Evolutionary conservation across 805 yeast genomes (phyloP).

Genomic region (Kuraishia cidri): DNA sequence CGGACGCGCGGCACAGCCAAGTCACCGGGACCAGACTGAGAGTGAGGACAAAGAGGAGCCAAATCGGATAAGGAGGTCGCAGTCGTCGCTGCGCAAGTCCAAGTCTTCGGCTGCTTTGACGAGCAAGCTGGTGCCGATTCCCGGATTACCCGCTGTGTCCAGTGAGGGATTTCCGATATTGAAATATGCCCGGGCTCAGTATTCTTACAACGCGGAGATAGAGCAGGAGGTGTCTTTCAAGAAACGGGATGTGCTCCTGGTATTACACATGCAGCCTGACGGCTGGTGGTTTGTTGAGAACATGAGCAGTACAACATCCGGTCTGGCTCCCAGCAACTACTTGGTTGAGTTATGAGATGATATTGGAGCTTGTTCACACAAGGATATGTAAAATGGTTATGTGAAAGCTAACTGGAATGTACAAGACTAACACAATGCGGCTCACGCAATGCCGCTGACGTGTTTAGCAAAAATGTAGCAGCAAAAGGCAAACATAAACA

Average conservation of each 20-base stretch:
- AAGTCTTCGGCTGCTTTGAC: constrained; percentile 18
- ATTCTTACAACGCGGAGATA: constrained; percentile 49
- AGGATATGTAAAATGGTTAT: background rate
- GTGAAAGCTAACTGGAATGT: too few species aligned
- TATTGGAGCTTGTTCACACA: background rate
- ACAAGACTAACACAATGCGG: too few species aligned
- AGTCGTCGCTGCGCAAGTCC: constrained; percentile 13
- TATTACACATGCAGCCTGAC: constrained; percentile 52
- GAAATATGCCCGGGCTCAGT: constrained; percentile 43
- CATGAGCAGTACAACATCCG: constrained; percentile 30
- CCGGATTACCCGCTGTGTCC: constrained; percentile 35
- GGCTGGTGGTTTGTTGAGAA: constrained; percentile 75
- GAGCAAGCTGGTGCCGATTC: constrained; percentile 9
- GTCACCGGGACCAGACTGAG: background rate
- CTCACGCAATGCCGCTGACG: constrained; percentile 17
- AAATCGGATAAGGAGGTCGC: constrained; percentile 6
- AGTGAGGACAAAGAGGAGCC: background rate
- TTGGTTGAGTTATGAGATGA: constrained; percentile 18
- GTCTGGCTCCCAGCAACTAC: constrained; percentile 61
- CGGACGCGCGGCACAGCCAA: background rate
- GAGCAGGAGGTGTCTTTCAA: constrained; percentile 54
- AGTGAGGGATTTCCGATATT: constrained; percentile 47
- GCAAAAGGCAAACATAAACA: constrained; percentile 35
- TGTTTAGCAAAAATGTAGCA: constrained; percentile 41
- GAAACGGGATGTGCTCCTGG: constrained; percentile 45